Conservation (phyloP, 345 rosid species). For the Ailanthus altissimus region DNA sequence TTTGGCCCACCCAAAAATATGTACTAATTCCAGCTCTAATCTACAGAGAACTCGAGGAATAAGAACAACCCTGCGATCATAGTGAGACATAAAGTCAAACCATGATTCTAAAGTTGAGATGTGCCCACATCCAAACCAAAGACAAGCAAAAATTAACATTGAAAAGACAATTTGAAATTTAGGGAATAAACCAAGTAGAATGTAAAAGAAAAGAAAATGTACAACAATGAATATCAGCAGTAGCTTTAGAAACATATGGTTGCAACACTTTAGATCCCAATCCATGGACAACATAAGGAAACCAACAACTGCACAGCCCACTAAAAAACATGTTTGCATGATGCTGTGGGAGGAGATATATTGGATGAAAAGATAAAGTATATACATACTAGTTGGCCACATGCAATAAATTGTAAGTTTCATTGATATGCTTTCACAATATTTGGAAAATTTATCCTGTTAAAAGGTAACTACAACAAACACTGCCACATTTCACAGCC, state of each 20-base stretch:
- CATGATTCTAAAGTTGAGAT: slow-evolving; percentile 39
- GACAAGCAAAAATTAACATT: slow-evolving; percentile 16
- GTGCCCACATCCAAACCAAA: slow-evolving; percentile 37
- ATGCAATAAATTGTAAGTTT: not conserved
- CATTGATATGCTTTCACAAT: not conserved
- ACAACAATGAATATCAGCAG: not conserved
- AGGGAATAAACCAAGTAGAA: not conserved
- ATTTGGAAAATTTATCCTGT: not conserved
- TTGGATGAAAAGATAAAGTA: not conserved
- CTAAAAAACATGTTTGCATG: too few species aligned
- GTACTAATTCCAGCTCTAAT: slow-evolving; percentile 49
- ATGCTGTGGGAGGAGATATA: not conserved
- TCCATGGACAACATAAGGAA: not conserved
- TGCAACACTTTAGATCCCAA: not conserved
- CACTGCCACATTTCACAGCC: not conserved
- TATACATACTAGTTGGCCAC: not conserved
- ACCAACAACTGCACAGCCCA: not conserved
- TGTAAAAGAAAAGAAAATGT: not conserved
- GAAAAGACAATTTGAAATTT: not conserved
- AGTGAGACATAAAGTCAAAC: slow-evolving; percentile 63
- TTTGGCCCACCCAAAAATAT: slow-evolving; percentile 41
- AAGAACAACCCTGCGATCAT: slow-evolving; percentile 77
- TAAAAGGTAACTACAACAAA: not conserved
- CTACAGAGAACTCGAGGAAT: slow-evolving; percentile 57
- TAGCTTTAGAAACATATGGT: not conserved